These are phyloP conservation scores for Leptographium galeiforme DNA, from an alignment of 2,329 filamentous ascomycete genomes.

Conservation along the genomic window DNA sequence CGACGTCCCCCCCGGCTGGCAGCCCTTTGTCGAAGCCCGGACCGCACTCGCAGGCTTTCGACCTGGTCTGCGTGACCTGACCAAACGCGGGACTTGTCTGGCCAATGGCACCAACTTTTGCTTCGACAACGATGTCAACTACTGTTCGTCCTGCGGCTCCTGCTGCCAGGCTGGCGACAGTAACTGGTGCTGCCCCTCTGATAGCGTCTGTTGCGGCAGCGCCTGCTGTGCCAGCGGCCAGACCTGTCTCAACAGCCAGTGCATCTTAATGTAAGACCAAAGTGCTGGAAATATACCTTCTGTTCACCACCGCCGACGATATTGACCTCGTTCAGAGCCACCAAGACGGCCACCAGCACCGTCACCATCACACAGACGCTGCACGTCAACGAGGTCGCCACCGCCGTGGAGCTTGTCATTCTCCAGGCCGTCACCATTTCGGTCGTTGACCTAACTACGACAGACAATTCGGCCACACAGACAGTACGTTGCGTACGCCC, in stretches of 20 bases:
- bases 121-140: slow-evolving; percentile 16
- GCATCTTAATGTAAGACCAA: slow-evolving; percentile 6
- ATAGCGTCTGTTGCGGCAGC: slow-evolving; percentile 17
- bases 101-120: slow-evolving; percentile 21
- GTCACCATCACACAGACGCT: background rate
- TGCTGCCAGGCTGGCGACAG: slow-evolving; percentile 14
- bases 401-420: slow-evolving; percentile 10
- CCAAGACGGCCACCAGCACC: slow-evolving; percentile 7
- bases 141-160: slow-evolving; percentile 16
- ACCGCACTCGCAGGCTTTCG: slow-evolving; percentile 11
- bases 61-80: slow-evolving; percentile 3
- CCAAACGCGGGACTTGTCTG: slow-evolving; percentile 14
- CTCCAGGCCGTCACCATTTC: slow-evolving; percentile 8
- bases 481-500: slow-evolving; percentile 5
- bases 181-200: slow-evolving; percentile 16
- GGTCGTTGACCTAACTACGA: slow-evolving; percentile 8
- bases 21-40: slow-evolving; percentile 9
- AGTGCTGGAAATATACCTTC: too few species aligned
- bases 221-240: slow-evolving; percentile 19
- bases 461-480: slow-evolving; percentile 9
- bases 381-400: slow-evolving; percentile 2
- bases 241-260: slow-evolving; percentile 17
- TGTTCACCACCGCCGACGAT: too few species aligned
- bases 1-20: slow-evolving; percentile 2
- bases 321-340: slow-evolving; percentile 7